Evolutionary conservation across 2,329 filamentous ascomycete genomes (phyloP), one percentile per base, ranked within the genome.

Genomic region (Sporothrix globosa): DNA sequence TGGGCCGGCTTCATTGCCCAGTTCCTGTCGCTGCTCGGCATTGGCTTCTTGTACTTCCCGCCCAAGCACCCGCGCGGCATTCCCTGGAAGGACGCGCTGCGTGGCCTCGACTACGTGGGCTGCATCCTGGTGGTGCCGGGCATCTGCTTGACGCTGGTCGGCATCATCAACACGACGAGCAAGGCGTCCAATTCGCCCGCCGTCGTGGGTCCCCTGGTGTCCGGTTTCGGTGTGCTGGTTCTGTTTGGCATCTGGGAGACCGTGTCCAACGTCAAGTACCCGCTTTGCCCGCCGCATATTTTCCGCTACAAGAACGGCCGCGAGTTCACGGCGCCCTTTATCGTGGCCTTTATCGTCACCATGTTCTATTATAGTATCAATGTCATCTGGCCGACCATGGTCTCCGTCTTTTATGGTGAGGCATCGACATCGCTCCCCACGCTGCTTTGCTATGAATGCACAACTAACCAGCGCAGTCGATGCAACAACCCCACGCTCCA

Each of bases 301-400:
- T 85, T 85, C 74, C 80, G 80, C 3, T 77, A 79, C 17, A 79
- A 79, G 5, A 76, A 79, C 34, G 83, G 83, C 0, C 77, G 83
- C 17, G 68, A 70, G 39, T 69, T 72, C 11, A 71, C 67, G 0
- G 72, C 69, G 19, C 72, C 72, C 2, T 73, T 71, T 46, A 58
- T 71, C 19, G 63, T 71, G 41, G 68, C 70, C 4, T 65, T 70
- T 34, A 69, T 73, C 5, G 72, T 68, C 39, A 65, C 67, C 39
- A 69, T 61, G 67, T 69, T 71, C 39, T 72, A 71, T 50, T 73
- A 82, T 81, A 80, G 79, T 48, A 80, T 79, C 56, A 83, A 81
- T 71, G 80, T 84, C 58, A 76, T 84, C n/a, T 84, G 79, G 73
- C 61, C 61, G 61, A 82, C 81, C n/a, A 83, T 83, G 82, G 82